These are phyloP conservation scores for Cordyceps cateniannulata DNA, from an alignment of 2,329 filamentous ascomycete genomes.

Conservation along the genomic window DNA sequence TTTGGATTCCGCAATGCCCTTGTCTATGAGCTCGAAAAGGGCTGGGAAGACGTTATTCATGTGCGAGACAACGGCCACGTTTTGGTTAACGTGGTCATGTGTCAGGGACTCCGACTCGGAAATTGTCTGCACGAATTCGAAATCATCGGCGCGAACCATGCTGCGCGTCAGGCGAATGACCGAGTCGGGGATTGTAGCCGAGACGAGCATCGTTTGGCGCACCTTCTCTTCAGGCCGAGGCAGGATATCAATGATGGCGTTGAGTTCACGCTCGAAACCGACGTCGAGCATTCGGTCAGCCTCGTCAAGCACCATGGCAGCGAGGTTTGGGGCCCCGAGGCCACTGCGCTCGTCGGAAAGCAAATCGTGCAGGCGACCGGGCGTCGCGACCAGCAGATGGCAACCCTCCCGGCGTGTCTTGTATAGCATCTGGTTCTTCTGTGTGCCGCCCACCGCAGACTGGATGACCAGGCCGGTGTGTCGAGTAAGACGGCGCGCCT, in stretches of 20 bases:
- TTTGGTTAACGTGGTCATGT: conserved; percentile 77
- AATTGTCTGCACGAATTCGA: conserved; percentile 89
- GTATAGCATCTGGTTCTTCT: conserved; percentile 62
- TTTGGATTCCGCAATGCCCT: conserved; percentile 43
- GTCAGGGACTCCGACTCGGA: conserved; percentile 74
- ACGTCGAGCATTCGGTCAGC: conserved; percentile 98
- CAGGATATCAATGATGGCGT: conserved; percentile 53
- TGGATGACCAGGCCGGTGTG: conserved; percentile 61
- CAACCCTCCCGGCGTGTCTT: conserved; percentile 70
- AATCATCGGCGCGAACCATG: conserved; percentile 71
- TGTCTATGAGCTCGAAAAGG: conserved; percentile 67
- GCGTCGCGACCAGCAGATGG: conserved; percentile 84
- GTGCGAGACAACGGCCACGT: conserved; percentile 58
- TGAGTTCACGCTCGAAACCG: conserved; percentile 65
- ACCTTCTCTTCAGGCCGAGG: conserved; percentile 57
- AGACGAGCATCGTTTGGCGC: conserved; percentile 91
- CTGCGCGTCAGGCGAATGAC: conserved; percentile 73
- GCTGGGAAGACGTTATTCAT: conserved; percentile 73
- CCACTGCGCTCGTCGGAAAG: conserved; percentile 58
- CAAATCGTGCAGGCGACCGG: conserved; percentile 79
- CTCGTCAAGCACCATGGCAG: conserved; percentile 91
- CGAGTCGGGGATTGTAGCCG: conserved; percentile 80
- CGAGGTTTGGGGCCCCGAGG: conserved; percentile 71
- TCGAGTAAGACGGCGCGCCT: conserved; percentile 62
- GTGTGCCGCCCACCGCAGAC: conserved; percentile 87